These are phyloP conservation scores for Pythium sp. DNA, from an alignment of 352 stramenopile species.

Conservation along the genomic window DNA sequence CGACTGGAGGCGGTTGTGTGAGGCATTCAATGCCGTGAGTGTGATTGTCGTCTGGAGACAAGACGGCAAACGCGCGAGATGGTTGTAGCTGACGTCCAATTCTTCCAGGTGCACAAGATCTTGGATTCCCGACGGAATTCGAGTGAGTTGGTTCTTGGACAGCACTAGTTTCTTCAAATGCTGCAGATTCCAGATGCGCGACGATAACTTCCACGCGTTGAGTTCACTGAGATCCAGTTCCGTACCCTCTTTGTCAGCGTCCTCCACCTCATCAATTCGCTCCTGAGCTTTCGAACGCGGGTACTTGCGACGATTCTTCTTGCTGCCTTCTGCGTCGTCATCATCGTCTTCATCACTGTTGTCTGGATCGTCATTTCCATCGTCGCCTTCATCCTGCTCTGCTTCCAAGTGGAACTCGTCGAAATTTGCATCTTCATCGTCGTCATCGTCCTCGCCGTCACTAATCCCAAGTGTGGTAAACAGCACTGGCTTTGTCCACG, in stretches of 20 bases:
- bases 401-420: conserved; percentile 16
- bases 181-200: conserved; percentile 71
- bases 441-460: conserved; percentile 18
- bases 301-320: conserved; percentile 22
- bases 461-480: conserved; percentile 31
- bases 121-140: conserved; percentile 71
- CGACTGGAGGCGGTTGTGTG: conserved; percentile 51
- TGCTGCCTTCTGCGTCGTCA: conserved; percentile 18
- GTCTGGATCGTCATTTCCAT: conserved; percentile 20
- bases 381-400: conserved; percentile 20
- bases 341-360: conserved; percentile 4
- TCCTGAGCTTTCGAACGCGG: conserved; percentile 59
- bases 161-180: conserved; percentile 40
- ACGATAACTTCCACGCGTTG: conserved; percentile 50
- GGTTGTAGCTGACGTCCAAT: conserved; percentile 60
- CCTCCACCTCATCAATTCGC: conserved; percentile 52
- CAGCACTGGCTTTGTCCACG: conserved; percentile 36
- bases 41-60: conserved; percentile 62
- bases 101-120: conserved; percentile 53
- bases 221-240: conserved; percentile 51
- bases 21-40: conserved; percentile 41
- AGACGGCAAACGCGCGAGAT: conserved; percentile 52
- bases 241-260: conserved; percentile 21
- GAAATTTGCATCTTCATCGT: conserved; percentile 14
- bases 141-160: conserved; percentile 45